These are phyloP conservation scores for Xylariaceae sp. DNA, from an alignment of 2,329 filamentous ascomycete species.

Conservation along the genomic window DNA sequence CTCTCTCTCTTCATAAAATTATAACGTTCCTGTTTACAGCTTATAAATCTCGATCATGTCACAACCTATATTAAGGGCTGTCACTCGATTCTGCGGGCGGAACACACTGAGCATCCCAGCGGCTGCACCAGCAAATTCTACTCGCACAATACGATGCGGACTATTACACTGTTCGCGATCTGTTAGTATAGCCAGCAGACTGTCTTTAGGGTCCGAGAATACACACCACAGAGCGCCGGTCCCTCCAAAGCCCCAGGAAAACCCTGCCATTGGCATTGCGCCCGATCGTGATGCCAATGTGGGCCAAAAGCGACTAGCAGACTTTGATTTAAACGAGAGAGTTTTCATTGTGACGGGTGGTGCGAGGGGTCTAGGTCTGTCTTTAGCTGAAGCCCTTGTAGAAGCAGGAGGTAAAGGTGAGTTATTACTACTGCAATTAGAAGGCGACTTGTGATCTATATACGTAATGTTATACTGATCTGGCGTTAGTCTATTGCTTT, in stretches of 20 bases:
- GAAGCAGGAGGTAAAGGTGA: slow-evolving; percentile 74
- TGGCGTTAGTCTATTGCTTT: slow-evolving; percentile 59
- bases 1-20: neutral
- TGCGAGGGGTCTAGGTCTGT: slow-evolving; percentile 74
- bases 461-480: slow-evolving; percentile 13
- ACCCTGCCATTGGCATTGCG: slow-evolving; percentile 32
- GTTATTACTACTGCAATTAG: slow-evolving; percentile 14
- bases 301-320: slow-evolving; percentile 56
- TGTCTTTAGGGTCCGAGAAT: neutral
- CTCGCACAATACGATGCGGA: neutral
- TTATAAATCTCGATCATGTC: slow-evolving; percentile 8
- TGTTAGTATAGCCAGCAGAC: neutral
- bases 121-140: slow-evolving; percentile 1
- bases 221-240: slow-evolving; percentile 14
- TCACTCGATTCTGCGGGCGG: slow-evolving; percentile 8
- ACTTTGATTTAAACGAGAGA: slow-evolving; percentile 73
- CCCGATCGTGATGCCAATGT: slow-evolving; percentile 34
- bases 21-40: neutral
- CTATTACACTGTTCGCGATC: slow-evolving; percentile 11
- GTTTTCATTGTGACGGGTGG: slow-evolving; percentile 75
- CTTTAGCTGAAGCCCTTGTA: slow-evolving; percentile 73
- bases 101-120: neutral
- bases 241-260: slow-evolving; percentile 37
- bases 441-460: neutral
- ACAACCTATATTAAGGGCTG: slow-evolving; percentile 3